Base-by-base conservation (phyloP, 2,329 filamentous ascomycete genomes). In the Paraphaeosphaeria sporulosa region DNA sequence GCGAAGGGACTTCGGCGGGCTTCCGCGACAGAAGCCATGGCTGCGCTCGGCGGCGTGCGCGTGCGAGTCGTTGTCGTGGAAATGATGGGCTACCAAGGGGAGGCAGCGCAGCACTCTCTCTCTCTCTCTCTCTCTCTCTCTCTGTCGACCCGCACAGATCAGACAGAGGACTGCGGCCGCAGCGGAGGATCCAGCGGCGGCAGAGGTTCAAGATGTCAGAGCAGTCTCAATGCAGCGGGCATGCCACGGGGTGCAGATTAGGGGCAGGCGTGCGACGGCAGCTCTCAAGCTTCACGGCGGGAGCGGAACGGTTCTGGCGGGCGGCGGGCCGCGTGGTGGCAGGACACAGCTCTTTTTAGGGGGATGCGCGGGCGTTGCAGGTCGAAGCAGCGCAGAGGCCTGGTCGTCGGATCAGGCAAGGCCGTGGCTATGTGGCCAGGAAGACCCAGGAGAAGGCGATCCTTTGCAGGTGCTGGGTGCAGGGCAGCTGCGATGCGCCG, bases 1-100 rank as follows among this genome's bases (percentile, higher is more conserved):
- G 81, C 71, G 65, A 85, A 83, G 44, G 81, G 79, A 65, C 79
- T 83, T 70, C 81, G 79, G 58, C 76, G 75, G 64, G 80, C 75
- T 59, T 81, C 79, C 57, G 78, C 75, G 59, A 81, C 76, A 42
- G 80, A 79, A 59, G 81, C 80, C 81, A 83, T 83, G 61, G 60
- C 60, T 38, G 60, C 50, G 61, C 59, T 56, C 34, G 49, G 55
- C 50, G 54, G 50, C 7, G 60, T 53, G 58, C 59, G 53, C 36
- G 59, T 51, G 50, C n/a, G 46, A 34, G 62, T 58, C 55, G 7
- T 19, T 17, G 55, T 61, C 63, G 52, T 59, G 63, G 55, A 52
- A 47, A 36, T 23, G 58, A 50, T 32, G 40, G 38, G 61, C 51
- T 53, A 25, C 51, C 21, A 54, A 62, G 49, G 51, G 58, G 53